Base-by-base conservation (phyloP, 2,329 filamentous ascomycete genomes). In the Fusarium continuum region DNA sequence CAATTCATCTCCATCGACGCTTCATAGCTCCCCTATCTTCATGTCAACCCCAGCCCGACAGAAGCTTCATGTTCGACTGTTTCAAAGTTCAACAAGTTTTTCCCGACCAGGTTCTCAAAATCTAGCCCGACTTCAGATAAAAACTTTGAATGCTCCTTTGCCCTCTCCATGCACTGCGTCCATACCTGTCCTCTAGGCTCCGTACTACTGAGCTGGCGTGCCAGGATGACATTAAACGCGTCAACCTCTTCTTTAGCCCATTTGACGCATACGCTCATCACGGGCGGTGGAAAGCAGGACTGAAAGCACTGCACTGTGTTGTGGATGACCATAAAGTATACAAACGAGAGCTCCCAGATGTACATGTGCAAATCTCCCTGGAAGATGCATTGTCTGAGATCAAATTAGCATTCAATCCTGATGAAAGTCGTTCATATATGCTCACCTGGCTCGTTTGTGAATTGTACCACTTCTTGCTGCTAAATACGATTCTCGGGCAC, bases 211-310 rank as follows among this genome's bases (percentile, higher is more conserved):
- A 99, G 80, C 77, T 98, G 95, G 56, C 94, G 83, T 29, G 85
- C 87, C 31, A 99, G 81, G 45, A 95, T 88, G 39, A 83, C 83
- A 71, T 97, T 98, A 81, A 98, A 98, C 3, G 88, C 88, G 69
- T 97, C 93, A 2, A 98, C 88, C 73, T 96, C 89, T 69, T 95
- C 90, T 77, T 97, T 98, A n/a, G 93, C 93, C 95, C 95, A 99
- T 73, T 94, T 96, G 70, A 99, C 94, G 70, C 93, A 96, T 1
- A 93, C 93, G 71, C 92, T 96, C 85, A 95, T 96, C 81, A 95
- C 92, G 13, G 88, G 83, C 22, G 91, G 85, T 10, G 93, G 89
- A 74, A 98, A 98, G 74, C 92, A 96, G 48, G 82, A 80, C 73
- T 96, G 92, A 77, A 95, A 97, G 72, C 91, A 93, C 71, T 86